A percentile compares a stretch with the other conserved stretches of the same genome.
phyloP scores from a whole-genome alignment of 352 stramenopile species.

The Globisporangium takayamanum region DNA sequence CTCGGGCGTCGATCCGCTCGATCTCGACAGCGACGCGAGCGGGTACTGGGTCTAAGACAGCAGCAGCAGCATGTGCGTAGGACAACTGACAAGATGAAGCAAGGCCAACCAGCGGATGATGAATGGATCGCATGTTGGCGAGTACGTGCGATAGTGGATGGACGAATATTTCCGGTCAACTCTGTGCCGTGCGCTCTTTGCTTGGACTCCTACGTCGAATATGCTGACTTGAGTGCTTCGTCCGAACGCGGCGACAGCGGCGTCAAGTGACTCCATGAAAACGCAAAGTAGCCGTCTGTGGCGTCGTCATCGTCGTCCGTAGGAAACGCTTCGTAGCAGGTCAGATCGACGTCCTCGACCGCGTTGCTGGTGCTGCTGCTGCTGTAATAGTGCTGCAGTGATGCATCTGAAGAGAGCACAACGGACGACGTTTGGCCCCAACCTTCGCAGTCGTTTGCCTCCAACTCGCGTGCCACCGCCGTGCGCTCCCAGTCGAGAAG shows the following conservation, averaged over 20 bases:
- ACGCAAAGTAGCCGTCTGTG: slow-evolving; percentile 9
- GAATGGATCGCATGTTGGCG: no score
- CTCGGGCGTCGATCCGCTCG: slow-evolving; percentile 33
- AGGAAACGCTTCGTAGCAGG: slow-evolving; percentile 22
- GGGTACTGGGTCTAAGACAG: slow-evolving; percentile 15
- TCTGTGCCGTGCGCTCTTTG: no score
- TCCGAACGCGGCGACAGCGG: neutral
- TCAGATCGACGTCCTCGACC: slow-evolving; percentile 16
- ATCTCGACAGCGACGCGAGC: slow-evolving; percentile 18
- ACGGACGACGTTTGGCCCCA: slow-evolving; percentile 4
- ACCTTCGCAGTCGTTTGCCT: neutral
- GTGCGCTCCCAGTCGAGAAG: slow-evolving; percentile 44
- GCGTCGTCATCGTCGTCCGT: slow-evolving; percentile 8
- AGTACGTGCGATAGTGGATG: no score
- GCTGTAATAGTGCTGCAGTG: neutral
- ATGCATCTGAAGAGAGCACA: no score
- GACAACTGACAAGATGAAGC: neutral
- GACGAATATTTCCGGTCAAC: no score
- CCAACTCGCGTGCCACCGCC: slow-evolving; percentile 1
- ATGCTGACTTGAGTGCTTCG: neutral
- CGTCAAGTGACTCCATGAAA: slow-evolving; percentile 3
- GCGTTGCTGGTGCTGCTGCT: neutral
- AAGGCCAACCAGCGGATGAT: no score
- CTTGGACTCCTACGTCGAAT: neutral
- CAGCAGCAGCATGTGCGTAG: neutral